Evolutionary conservation across 2,329 filamentous ascomycete genomes (phyloP).

Genomic region (Fusarium coffeatum): DNA sequence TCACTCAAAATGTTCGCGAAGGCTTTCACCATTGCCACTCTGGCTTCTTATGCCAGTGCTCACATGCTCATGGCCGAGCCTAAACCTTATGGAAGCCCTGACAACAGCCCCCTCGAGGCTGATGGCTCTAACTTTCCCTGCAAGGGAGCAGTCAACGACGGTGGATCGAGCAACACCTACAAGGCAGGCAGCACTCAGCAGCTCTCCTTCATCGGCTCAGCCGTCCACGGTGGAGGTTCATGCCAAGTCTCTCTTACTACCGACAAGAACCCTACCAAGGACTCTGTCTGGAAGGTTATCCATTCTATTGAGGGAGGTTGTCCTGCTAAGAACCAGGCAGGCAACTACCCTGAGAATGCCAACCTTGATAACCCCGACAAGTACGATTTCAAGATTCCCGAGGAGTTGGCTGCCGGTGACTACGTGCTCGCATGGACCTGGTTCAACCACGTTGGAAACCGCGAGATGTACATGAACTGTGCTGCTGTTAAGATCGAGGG

Average conservation of each 20-base stretch:
- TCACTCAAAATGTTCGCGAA: constrained; percentile 64
- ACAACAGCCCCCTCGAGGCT: constrained; percentile 73
- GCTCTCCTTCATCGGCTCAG: constrained; percentile 75
- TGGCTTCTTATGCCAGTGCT: constrained; percentile 71
- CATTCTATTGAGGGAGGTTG: constrained; percentile 89
- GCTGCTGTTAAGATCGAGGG: constrained; percentile 77
- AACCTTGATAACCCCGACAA: constrained; percentile 59
- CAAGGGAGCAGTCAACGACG: constrained; percentile 68
- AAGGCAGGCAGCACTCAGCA: constrained; percentile 55
- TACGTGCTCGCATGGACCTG: constrained; percentile 92
- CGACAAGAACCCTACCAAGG: constrained; percentile 73
- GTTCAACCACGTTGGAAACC: constrained; percentile 93
- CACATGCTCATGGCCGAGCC: constrained; percentile 83
- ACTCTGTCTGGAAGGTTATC: constrained; percentile 87
- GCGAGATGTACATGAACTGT: constrained; percentile 99
- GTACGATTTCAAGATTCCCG: constrained; percentile 79
- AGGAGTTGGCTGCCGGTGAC: constrained; percentile 77
- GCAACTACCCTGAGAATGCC: constrained; percentile 67
- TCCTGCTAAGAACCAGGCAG: constrained; percentile 67
- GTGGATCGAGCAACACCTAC: constrained; percentile 72
- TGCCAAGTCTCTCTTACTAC: constrained; percentile 91
- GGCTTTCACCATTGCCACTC: constrained; percentile 63
- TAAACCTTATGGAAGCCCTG: constrained; percentile 65
- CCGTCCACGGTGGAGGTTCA: constrained; percentile 89
- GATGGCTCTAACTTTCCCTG: constrained; percentile 82